Percentiles rank a stretch among this genome's conserved stretches.
Evolutionary conservation across 306 rosid genomes (phyloP).

Genomic region (Dalbergia cultrata): DNA sequence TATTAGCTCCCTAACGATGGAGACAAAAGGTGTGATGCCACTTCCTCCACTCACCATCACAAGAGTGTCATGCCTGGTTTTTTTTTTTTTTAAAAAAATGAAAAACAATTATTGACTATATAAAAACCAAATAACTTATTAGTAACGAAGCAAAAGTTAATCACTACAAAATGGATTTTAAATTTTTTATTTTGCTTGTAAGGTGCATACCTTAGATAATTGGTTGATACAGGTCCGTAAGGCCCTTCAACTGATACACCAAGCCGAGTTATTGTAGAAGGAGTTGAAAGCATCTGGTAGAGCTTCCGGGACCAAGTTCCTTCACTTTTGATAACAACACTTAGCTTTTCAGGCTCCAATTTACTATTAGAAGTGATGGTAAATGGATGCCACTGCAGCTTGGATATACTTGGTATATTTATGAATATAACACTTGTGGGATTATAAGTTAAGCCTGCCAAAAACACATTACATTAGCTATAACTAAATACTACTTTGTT

Average conservation of each 20-base stretch:
- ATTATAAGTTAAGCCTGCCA: constrained; percentile 67
- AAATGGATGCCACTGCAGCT: constrained; percentile 96
- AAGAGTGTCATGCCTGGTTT: constrained; percentile 67
- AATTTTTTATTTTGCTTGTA: neutral
- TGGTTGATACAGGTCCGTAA: constrained; percentile 70
- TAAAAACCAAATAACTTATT: neutral
- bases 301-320: constrained; percentile 82
- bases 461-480: neutral
- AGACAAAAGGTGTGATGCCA: constrained; percentile 86
- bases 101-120: neutral
- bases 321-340: constrained; percentile 72
- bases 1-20: constrained; percentile 71
- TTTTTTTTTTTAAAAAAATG: no score
- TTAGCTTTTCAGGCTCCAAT: constrained; percentile 68
- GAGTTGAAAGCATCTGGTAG: constrained; percentile 63
- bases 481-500: no score
- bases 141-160: neutral
- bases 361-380: constrained; percentile 73
- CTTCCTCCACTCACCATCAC: constrained; percentile 87
- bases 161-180: neutral
- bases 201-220: constrained; percentile 60
- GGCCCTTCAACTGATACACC: constrained; percentile 83
- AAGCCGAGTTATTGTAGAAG: constrained; percentile 56
- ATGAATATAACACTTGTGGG: constrained; percentile 79
- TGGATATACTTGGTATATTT: constrained; percentile 78